phyloP scores from a whole-genome alignment of 345 rosid genomes.

The Salix brachista region DNA sequence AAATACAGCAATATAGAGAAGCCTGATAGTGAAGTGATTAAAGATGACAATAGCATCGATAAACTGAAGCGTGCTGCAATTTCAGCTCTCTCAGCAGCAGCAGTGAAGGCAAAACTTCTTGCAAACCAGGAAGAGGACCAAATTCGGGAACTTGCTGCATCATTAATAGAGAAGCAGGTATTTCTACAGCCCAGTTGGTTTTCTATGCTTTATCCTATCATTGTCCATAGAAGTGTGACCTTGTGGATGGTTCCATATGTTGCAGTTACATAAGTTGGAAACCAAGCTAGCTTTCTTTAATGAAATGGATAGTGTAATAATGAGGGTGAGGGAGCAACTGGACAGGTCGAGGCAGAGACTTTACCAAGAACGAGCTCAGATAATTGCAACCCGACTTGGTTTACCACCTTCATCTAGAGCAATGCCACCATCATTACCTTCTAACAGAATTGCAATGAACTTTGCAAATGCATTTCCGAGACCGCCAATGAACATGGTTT shows the following conservation, averaged over 20 bases:
- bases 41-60: slow-evolving; percentile 46
- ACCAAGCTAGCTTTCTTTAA: slow-evolving; percentile 71
- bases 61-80: slow-evolving; percentile 72
- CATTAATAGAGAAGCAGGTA: slow-evolving; percentile 89
- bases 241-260: slow-evolving; percentile 6
- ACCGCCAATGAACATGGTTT: slow-evolving; percentile 55
- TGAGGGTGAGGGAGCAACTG: slow-evolving; percentile 78
- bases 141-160: slow-evolving; percentile 65
- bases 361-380: slow-evolving; percentile 85
- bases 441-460: slow-evolving; percentile 69
- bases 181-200: not conserved
- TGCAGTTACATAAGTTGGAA: slow-evolving; percentile 88
- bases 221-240: not conserved
- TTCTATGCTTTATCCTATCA: not conserved
- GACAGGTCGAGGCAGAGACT: slow-evolving; percentile 88
- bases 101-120: slow-evolving; percentile 85
- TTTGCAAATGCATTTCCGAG: slow-evolving; percentile 56
- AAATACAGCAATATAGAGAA: slow-evolving; percentile 39
- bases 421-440: slow-evolving; percentile 48
- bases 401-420: slow-evolving; percentile 57
- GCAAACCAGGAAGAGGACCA: slow-evolving; percentile 84
- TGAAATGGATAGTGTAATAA: slow-evolving; percentile 63
- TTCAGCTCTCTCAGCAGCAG: slow-evolving; percentile 88
- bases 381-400: slow-evolving; percentile 86
- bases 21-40: slow-evolving; percentile 33